Base-by-base conservation (phyloP, 1,284 basidiomycete species). In the Trametes versicolor region DNA sequence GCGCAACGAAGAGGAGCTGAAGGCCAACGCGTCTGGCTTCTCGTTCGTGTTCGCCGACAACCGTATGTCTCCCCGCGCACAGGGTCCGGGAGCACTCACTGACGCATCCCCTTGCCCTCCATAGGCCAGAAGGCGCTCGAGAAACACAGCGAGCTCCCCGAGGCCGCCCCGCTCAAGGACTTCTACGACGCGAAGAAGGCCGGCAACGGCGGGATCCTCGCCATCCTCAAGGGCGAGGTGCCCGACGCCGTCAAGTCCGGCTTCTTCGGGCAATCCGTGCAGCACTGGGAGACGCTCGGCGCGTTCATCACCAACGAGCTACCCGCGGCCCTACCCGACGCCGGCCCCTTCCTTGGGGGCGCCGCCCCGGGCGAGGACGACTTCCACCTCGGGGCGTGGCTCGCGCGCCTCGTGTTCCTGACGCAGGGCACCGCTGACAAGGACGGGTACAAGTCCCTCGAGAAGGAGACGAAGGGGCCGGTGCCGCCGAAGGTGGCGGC, bases 161-260 rank as follows among this genome's bases (percentile, higher is more conserved):
- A 84, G 37, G 83, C 80, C 8, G 77, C 75, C 10, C 74, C 79
- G 45, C 81, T 83, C 80, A 83, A 83, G 73, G 72, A 76, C 1
- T 87, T 89, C 77, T 85, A 89, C 71, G 76, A 82, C 39, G 72
- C 74, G 56, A 89, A 88, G 76, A 77, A 85, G 61, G 72, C 76
- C 19, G 75, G 67, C 45, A 88, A 88, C 74, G 80, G 82, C 51
- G 78, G 75, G 48, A 64, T 87, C 62, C 77, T 85, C 68, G 76
- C 79, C 12, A 71, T 87, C 55, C 83, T 82, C 74, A 77, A 78
- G 54, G 81, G 80, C 58, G 75, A 73, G 23, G 80, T 76, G 4
- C 65, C 82, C 32, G 75, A 72, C 1, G 73, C 77, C 3, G 74
- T 67, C 47, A 83, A 80, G 67, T 67, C 74, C 36, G 76, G 63